Evolutionary conservation across 768 basidiomycete species (phyloP), one percentile per base, ranked within the genome.

Genomic region (Cantharellus anzutake): DNA sequence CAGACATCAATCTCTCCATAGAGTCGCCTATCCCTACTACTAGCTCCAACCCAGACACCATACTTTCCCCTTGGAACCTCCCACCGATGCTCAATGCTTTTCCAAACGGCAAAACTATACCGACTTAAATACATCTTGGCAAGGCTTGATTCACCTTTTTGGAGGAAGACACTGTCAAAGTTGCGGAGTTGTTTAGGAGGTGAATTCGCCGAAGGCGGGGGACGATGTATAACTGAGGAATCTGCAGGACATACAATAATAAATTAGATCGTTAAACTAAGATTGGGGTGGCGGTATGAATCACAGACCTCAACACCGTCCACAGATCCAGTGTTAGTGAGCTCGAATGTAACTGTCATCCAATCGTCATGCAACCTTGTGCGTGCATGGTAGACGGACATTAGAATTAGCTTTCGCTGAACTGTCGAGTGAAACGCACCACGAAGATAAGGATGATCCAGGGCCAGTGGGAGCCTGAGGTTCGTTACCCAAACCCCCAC

Each of bases 221-320:
- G 78, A 69, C 72, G 16, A 80, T 68, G 61, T 80, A 80, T 38
- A 80, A 62, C 60, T 80, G 79, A 3, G 78, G 74, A 51, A 75
- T 78, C 66, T 60, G 20, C 20, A 29, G 1, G 20, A 29, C 20
- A 29, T 29, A 29, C 20, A 29, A 29, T 29, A 29, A 29, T 29
- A 29, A 29, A 29, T 29, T 29, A 29, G 20, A 29, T 29, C 1
- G 20, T 1, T 29, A 29, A 29, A 29, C 20, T 29, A 29, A 1
- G 20, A 1, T 29, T 29, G 20, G 20, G 20, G 20, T 29, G 20
- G 20, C 20, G 20, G 20, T 29, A 29, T 20, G 65, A 35, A 50
- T 65, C 63, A 14, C 63, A 61, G 38, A 65, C 63, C 50, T 65
- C 67, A 56, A 58, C 20, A 3, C 66, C 67, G 38, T 57, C 60